Evolutionary conservation across 352 stramenopile genomes (phyloP).

Genomic region (Hyphochytrium catenoides): DNA sequence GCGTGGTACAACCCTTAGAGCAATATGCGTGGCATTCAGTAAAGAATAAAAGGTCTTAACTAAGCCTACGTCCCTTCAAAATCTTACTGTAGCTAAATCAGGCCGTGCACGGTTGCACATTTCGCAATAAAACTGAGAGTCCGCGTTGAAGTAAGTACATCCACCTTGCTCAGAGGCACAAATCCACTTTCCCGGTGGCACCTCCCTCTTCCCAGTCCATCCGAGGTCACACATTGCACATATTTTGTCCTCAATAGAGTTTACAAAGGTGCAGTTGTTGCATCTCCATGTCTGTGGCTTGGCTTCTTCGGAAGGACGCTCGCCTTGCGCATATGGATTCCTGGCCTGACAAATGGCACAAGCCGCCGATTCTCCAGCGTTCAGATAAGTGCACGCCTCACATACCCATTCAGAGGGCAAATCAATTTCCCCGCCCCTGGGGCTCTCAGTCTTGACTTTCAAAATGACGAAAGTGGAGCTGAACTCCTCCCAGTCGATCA

Average conservation of each 20-base stretch:
- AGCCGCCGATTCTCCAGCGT: slow-evolving; percentile 15
- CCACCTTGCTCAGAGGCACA: slow-evolving; percentile 49
- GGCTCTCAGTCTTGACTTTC: no score
- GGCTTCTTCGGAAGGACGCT: slow-evolving; percentile 7
- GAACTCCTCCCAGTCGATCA: no score
- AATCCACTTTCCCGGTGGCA: slow-evolving; percentile 54
- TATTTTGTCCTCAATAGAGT: slow-evolving; percentile 30
- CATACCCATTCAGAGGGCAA: no score
- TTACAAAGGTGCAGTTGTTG: slow-evolving; percentile 59
- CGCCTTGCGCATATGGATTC: slow-evolving; percentile 17
- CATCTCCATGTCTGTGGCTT: slow-evolving; percentile 32
- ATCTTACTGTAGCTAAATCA: slow-evolving; percentile 34
- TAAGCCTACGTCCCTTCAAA: slow-evolving; percentile 16
- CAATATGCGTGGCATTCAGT: no score
- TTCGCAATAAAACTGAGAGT: slow-evolving; percentile 58
- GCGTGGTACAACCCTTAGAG: no score
- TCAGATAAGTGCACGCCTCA: slow-evolving; percentile 47
- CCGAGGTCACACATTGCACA: slow-evolving; percentile 56
- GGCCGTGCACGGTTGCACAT: slow-evolving; percentile 57
- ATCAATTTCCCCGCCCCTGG: no score
- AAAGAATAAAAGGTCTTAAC: no score
- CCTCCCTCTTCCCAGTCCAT: slow-evolving; percentile 37
- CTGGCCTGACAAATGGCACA: slow-evolving; percentile 36
- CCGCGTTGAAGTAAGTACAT: slow-evolving; percentile 62
- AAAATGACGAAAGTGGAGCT: no score